Base-by-base conservation (phyloP, 495 filamentous ascomycete species). In the Penicillium robsamsonii region DNA sequence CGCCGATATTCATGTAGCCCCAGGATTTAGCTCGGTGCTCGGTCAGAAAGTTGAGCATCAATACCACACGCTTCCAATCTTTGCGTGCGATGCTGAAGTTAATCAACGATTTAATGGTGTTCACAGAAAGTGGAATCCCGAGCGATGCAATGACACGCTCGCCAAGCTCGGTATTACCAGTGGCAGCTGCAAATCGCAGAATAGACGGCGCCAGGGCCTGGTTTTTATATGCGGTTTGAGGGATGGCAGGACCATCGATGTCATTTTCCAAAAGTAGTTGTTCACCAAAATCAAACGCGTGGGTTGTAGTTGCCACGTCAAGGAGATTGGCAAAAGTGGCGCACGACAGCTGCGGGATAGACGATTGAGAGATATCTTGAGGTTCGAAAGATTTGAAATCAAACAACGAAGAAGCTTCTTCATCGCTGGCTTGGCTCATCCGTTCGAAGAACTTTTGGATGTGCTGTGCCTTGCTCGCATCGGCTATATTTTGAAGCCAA, bases 191-290 rank as follows among this genome's bases (percentile, higher is more conserved):
- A 59, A 83, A 86, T 9, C 81, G 77, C 15, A 87, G 61, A 24
- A 88, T 72, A 2, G 82, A 73, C n/a, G 83, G 78, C 5, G 80
- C 75, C 25, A 88, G 53, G 27, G 58, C 64, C 17, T 75, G 75
- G 44, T 81, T 62, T 1, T 64, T 59, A 59, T 87, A 88, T 30
- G 74, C 54, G 24, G 56, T 58, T 6, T 57, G 52, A 41, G 74
- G 66, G n/a, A 88, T 80, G 0, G 80, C 25, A 25, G 82, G 82
- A 5, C 82, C 84, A 62, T 87, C 84, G 3, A 83, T 53, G 47
- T 83, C 82, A 30, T 77, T 56, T 10, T 76, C 77, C 56, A 76
- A 76, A 0, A 88, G 65, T 8, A 88, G 68, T 78, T 78, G 84
- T 17, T 75, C 67, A 15, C 80, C 85, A 43, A 86, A 73, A 7